These are phyloP conservation scores for Ogataea sp. DNA, from an alignment of 805 yeast genomes.

Conservation along the genomic window DNA sequence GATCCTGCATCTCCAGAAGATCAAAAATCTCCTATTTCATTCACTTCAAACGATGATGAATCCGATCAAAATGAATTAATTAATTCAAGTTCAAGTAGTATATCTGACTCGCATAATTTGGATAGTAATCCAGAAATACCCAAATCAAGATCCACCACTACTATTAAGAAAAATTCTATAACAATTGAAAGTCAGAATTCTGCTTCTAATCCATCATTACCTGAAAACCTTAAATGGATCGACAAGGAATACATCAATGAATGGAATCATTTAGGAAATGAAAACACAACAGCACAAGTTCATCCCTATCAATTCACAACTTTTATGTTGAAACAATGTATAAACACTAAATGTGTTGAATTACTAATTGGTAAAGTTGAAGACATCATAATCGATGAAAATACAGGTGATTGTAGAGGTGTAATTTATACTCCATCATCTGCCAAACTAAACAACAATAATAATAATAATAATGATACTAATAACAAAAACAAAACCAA, in stretches of 20 bases:
- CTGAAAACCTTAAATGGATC: constrained; percentile 73
- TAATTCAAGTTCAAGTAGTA: constrained; percentile 9
- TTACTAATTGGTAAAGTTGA: constrained; percentile 78
- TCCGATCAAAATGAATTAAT: not conserved
- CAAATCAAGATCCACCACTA: constrained; percentile 21
- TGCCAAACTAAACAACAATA: constrained; percentile 26
- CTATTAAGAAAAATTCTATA: constrained; percentile 28
- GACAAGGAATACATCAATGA: constrained; percentile 51
- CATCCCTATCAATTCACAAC: constrained; percentile 95
- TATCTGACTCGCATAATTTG: constrained; percentile 8
- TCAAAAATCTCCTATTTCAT: not conserved
- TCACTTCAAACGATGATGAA: too few species aligned
- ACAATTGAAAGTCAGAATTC: constrained; percentile 14
- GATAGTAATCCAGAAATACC: too few species aligned
- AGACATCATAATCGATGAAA: constrained; percentile 53
- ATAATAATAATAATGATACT: constrained; percentile 11
- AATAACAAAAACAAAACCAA: too few species aligned
- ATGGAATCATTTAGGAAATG: constrained; percentile 78
- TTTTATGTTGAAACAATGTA: constrained; percentile 68
- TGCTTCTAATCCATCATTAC: constrained; percentile 27
- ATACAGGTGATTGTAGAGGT: constrained; percentile 63
- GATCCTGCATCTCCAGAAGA: too few species aligned
- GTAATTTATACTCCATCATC: constrained; percentile 44
- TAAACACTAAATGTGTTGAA: constrained; percentile 77
- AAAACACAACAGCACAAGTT: constrained; percentile 89